Conservation (phyloP, 805 yeast species). For the Candida peoriensis region DNA sequence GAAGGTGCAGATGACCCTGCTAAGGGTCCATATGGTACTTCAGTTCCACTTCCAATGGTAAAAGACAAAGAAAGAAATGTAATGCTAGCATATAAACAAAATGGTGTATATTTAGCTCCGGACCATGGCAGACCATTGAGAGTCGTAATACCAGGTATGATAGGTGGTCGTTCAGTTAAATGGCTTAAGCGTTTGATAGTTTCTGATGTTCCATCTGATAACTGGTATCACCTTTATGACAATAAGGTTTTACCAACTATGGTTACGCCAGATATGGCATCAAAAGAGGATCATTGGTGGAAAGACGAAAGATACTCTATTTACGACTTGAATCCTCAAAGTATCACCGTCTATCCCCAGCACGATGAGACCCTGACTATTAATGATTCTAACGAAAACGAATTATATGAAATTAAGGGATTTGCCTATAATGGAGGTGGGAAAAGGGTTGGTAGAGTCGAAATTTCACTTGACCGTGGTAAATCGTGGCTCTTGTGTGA, state of each 20-base stretch:
- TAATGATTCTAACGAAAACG: slow-evolving; percentile 6
- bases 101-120: slow-evolving; percentile 29
- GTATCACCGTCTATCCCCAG: slow-evolving; percentile 29
- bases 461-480: slow-evolving; percentile 29
- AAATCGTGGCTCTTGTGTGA: slow-evolving; percentile 26
- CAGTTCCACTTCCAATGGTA: slow-evolving; percentile 28
- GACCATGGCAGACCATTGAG: slow-evolving; percentile 34
- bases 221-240: slow-evolving; percentile 33
- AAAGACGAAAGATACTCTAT: slow-evolving; percentile 33
- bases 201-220: slow-evolving; percentile 28
- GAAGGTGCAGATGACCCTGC: slow-evolving; percentile 31
- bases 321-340: slow-evolving; percentile 30
- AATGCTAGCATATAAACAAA: slow-evolving; percentile 31
- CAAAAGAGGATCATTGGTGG: slow-evolving; percentile 30
- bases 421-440: slow-evolving; percentile 35
- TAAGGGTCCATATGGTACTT: slow-evolving; percentile 30
- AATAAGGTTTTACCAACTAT: slow-evolving; percentile 32
- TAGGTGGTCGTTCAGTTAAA: slow-evolving; percentile 36
- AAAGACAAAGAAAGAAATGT: slow-evolving; percentile 28
- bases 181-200: slow-evolving; percentile 28
- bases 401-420: slow-evolving; percentile 24
- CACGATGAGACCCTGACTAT: slow-evolving; percentile 21
- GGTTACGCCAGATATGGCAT: slow-evolving; percentile 30
- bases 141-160: slow-evolving; percentile 32
- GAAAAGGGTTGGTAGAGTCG: slow-evolving; percentile 28